These are phyloP conservation scores for Bacterosira constricta DNA, from an alignment of 108 stramenopile species.

Conservation along the genomic window DNA sequence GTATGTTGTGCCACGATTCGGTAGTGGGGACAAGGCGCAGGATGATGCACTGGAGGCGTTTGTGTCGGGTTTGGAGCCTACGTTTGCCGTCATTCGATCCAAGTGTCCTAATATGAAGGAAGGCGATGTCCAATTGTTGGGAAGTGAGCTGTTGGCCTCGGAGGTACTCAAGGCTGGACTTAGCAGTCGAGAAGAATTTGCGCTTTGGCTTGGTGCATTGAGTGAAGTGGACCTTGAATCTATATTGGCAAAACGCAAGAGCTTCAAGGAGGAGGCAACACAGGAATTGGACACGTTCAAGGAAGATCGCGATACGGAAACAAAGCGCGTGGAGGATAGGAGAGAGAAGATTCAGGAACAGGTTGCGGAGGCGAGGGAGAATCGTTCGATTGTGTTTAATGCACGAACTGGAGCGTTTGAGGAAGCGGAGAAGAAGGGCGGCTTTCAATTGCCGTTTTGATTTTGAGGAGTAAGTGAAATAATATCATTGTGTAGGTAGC, in stretches of 20 bases:
- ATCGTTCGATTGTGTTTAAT: slow-evolving; percentile 77
- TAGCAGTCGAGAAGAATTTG: slow-evolving; percentile 78
- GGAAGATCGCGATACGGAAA: slow-evolving; percentile 48
- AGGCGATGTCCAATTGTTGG: slow-evolving; percentile 74
- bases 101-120: slow-evolving; percentile 75
- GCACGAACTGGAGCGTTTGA: slow-evolving; percentile 74
- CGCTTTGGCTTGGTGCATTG: slow-evolving; percentile 76
- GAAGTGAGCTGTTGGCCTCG: slow-evolving; percentile 77
- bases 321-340: slow-evolving; percentile 47
- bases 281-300: slow-evolving; percentile 52
- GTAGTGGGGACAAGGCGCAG: slow-evolving; percentile 66
- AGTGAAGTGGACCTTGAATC: slow-evolving; percentile 69
- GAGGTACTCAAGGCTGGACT: slow-evolving; percentile 71
- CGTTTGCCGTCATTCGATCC: slow-evolving; percentile 61
- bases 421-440: slow-evolving; percentile 36
- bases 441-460: slow-evolving; percentile 36
- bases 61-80: slow-evolving; percentile 74
- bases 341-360: slow-evolving; percentile 66
- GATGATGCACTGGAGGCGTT: slow-evolving; percentile 74
- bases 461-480: background rate
- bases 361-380: slow-evolving; percentile 64
- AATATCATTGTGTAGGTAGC: too few relatives aligned
- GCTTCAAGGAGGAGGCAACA: slow-evolving; percentile 57
- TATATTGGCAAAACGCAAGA: slow-evolving; percentile 67
- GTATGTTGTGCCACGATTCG: slow-evolving; percentile 85